Evolutionary conservation across 495 filamentous ascomycete genomes (phyloP).

Genomic region (Opeltia flavorubescens): DNA sequence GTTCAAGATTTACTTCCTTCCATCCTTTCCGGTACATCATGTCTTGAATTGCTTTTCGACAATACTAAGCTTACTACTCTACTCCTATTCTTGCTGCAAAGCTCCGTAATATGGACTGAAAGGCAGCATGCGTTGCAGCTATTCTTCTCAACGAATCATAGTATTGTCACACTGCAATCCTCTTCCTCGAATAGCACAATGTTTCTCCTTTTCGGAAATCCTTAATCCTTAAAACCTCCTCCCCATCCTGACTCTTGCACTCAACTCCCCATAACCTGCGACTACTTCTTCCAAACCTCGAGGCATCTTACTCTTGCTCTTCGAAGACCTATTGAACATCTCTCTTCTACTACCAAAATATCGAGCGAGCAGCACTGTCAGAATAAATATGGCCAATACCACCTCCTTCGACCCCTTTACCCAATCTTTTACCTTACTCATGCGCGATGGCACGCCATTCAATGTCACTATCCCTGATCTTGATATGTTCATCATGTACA

Average conservation of each 20-base stretch:
- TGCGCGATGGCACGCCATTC: conserved; percentile 36
- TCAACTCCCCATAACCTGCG: no score
- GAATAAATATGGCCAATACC: conserved; percentile 11
- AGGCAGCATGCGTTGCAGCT: background rate
- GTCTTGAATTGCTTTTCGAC: no score
- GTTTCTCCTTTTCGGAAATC: no score
- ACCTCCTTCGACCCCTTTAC: conserved; percentile 38
- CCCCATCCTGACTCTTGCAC: no score
- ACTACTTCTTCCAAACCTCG: no score
- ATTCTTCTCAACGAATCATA: background rate
- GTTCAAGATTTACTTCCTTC: background rate
- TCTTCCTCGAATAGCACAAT: no score
- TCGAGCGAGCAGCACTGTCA: background rate
- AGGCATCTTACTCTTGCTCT: no score
- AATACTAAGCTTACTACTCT: no score
- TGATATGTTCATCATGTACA: conserved; percentile 33
- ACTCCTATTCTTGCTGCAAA: background rate
- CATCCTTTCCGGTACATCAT: background rate
- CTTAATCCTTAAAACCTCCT: no score
- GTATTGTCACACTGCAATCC: background rate
- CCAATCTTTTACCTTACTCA: conserved; percentile 42
- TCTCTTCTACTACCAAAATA: background rate
- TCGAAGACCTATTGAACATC: no score
- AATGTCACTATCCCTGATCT: conserved; percentile 34
- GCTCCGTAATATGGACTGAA: background rate